Percentiles rank a stretch among this genome's conserved stretches.
These are phyloP conservation scores for Isoetes taiwanensis DNA, from an alignment of 75 land plant species.

Conservation along the genomic window DNA sequence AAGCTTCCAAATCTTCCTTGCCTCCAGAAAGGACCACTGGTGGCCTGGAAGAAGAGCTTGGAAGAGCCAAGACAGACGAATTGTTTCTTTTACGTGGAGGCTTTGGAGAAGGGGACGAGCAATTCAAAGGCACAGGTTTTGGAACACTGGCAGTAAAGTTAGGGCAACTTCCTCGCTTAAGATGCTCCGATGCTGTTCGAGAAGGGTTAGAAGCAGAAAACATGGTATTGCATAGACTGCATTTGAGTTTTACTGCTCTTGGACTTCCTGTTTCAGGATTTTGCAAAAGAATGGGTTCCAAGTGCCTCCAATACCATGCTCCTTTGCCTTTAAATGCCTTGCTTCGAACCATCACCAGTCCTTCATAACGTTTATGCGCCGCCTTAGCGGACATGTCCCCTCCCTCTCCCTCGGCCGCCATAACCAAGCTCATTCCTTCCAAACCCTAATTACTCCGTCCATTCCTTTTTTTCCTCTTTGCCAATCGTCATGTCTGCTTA, in stretches of 20 bases:
- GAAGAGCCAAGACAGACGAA: neutral
- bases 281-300: constrained; percentile 53
- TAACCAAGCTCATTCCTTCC: too few species aligned
- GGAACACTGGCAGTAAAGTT: constrained; percentile 40
- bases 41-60: neutral
- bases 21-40: constrained; percentile 60
- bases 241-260: constrained; percentile 66
- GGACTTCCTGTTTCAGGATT: constrained; percentile 41
- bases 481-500: too few species aligned
- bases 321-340: constrained; percentile 88
- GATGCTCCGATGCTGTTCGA: constrained; percentile 77
- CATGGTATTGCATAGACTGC: constrained; percentile 57
- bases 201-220: constrained; percentile 96
- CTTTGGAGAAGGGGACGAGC: neutral
- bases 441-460: too few species aligned
- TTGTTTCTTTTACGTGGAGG: constrained; percentile 11
- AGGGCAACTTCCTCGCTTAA: constrained; percentile 81
- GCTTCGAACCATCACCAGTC: constrained; percentile 48
- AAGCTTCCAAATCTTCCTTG: constrained; percentile 64
- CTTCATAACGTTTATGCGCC: constrained; percentile 59
- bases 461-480: too few species aligned
- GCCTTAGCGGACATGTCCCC: constrained; percentile 53
- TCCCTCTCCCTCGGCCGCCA: too few species aligned
- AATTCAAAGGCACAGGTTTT: constrained; percentile 19
- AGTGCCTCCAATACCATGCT: constrained; percentile 85